Conservation (phyloP, 1,139 yeast species). For the Magnusiomyces paraingens region DNA sequence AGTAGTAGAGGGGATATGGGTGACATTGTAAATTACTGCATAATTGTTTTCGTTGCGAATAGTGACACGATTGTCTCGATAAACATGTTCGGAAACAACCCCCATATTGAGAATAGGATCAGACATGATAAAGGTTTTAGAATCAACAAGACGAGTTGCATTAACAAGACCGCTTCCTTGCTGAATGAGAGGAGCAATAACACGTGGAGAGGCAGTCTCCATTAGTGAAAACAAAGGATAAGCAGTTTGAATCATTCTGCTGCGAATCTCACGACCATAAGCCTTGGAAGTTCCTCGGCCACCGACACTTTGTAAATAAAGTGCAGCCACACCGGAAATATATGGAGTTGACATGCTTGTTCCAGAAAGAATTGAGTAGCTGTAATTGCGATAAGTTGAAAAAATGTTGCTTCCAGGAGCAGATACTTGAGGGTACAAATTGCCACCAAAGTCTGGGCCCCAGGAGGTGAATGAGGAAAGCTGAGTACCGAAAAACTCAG, state of each 20-base stretch:
- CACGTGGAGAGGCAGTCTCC: constrained; percentile 1
- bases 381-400: constrained; percentile 17
- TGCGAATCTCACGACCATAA: background rate
- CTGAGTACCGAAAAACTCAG: background rate
- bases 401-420: constrained; percentile 23
- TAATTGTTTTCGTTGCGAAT: constrained; percentile 15
- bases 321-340: constrained; percentile 15
- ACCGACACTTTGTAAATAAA: constrained; percentile 8
- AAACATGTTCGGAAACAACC: constrained; percentile 1
- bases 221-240: background rate
- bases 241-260: constrained; percentile 11
- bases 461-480: background rate
- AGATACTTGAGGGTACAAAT: constrained; percentile 19
- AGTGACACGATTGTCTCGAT: background rate
- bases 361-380: constrained; percentile 18
- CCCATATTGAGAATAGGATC: constrained; percentile 17
- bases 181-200: constrained; percentile 19
- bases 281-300: background rate
- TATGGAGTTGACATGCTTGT: constrained; percentile 23
- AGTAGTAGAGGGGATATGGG: constrained; percentile 18
- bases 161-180: constrained; percentile 30
- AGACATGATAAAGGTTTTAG: constrained; percentile 27
- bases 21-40: constrained; percentile 16
- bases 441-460: constrained; percentile 22
- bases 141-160: constrained; percentile 35